Evolutionary conservation across 352 stramenopile species (phyloP), one percentile per base, ranked within the genome.

Genomic region (Saprolegnia diclina): DNA sequence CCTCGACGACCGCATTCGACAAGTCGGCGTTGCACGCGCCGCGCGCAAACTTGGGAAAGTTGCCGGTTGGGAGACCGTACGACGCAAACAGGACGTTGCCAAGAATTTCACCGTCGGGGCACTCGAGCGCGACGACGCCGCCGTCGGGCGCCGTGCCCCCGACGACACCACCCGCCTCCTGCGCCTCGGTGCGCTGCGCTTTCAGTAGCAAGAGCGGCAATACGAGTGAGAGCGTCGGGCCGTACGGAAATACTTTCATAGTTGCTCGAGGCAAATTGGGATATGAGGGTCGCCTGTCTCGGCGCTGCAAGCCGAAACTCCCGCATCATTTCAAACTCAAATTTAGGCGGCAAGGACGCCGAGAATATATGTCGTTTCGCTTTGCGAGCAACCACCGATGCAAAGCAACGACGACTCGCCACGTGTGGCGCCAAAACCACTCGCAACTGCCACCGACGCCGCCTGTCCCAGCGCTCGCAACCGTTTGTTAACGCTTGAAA

Each of bases 221-320:
- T n/a, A 24, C n/a, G 13, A 59, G 35, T 3, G 52, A 42, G 11
- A 59, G 52, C 24, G 11, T 16, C 3, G 13, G 35, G 19, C 52
- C 35, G 35, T 40, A 42, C 52, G 52, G 52, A 35, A 59, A 59
- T 9, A 59, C 52, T 59, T 59, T 59, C 52, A 59, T 59, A 42
- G 3, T 59, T 59, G 52, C 52, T 26, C 35, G n/a, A 9, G 35
- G 52, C 52, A 59, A 59, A 59, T 59, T 59, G 52, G 24, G 24
- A 26, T 42, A 18, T 59, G 52, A 59, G 52, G 29, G 29, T 35
- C 19, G 13, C 42, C 42, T 14, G 2, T 35, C 18, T 14, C 11
- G 13, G 18, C 42, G 7, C 42, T 48, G 18, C 11, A 45, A 45
- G 38, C 42, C 18, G 42, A 48, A 48, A 48, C 42, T 48, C 42